Evolutionary conservation across 345 rosid genomes (phyloP).

Genomic region (Sisymbrium altissimum): DNA sequence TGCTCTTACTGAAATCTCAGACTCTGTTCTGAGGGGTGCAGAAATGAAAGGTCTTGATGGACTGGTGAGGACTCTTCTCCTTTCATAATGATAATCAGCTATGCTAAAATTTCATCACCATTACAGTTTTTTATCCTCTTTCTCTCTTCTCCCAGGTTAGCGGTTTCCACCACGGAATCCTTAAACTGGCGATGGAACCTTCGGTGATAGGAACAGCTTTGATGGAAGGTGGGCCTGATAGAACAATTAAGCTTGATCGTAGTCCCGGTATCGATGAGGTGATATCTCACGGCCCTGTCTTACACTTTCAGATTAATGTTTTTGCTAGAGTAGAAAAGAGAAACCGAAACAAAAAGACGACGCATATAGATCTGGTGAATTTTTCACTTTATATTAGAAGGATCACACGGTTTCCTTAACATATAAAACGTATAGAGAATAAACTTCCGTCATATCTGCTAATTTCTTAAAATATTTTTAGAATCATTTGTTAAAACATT

Average conservation of each 20-base stretch:
- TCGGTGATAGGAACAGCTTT: constrained; percentile 76
- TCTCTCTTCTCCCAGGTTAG: constrained; percentile 47
- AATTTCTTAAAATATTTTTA: neutral
- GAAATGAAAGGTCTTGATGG: constrained; percentile 95
- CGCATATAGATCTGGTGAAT: neutral
- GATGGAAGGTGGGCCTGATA: constrained; percentile 89
- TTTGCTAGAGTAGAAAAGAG: neutral
- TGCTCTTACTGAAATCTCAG: constrained; percentile 88
- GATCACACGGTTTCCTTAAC: neutral
- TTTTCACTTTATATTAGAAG: neutral
- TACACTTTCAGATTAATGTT: neutral
- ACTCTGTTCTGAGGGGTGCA: constrained; percentile 82
- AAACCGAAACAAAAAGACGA: neutral
- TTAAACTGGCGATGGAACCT: constrained; percentile 96
- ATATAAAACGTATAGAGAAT: neutral
- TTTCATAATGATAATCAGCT: constrained; percentile 6
- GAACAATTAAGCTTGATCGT: constrained; percentile 81
- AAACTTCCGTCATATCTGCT: neutral
- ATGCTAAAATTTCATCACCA: neutral
- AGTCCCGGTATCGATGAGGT: constrained; percentile 95
- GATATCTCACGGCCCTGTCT: constrained; percentile 15
- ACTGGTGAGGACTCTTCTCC: constrained; percentile 48
- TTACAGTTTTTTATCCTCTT: neutral
- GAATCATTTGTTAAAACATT: constrained; percentile 11
- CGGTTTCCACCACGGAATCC: constrained; percentile 87